These are phyloP conservation scores for Cucurbita maxima DNA, from an alignment of 306 rosid species.

Conservation along the genomic window DNA sequence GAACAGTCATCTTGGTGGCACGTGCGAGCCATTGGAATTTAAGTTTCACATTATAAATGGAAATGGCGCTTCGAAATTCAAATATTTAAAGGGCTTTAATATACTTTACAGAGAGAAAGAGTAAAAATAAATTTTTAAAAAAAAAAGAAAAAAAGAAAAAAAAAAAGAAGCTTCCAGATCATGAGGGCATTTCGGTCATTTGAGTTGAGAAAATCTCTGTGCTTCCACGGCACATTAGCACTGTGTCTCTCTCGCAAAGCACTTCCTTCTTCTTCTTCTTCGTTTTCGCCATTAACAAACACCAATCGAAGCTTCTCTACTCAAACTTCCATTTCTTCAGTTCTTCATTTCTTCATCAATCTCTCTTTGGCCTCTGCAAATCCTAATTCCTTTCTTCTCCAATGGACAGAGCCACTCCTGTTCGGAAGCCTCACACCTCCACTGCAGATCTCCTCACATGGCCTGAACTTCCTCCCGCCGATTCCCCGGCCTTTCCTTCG, in stretches of 20 bases:
- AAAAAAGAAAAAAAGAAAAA: not conserved
- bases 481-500: slow-evolving; percentile 49
- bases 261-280: not conserved
- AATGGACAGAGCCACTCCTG: slow-evolving; percentile 86
- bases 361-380: not conserved
- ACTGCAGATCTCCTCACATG: slow-evolving; percentile 99
- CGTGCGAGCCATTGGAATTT: not conserved
- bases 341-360: not conserved
- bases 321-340: not conserved
- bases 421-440: slow-evolving; percentile 83
- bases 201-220: not conserved
- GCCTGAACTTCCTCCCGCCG: slow-evolving; percentile 58
- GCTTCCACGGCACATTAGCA: not conserved
- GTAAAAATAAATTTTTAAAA: not conserved
- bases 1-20: not conserved
- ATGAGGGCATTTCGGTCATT: slow-evolving; percentile 2
- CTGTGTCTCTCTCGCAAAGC: not conserved
- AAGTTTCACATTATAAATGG: not conserved
- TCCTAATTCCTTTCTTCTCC: not conserved
- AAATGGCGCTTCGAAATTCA: slow-evolving; percentile 2
- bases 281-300: not conserved
- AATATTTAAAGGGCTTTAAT: not conserved
- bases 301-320: not conserved
- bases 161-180: slow-evolving; percentile 7
- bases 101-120: not conserved